These are phyloP conservation scores for Penicillium sp. DNA, from an alignment of 2,329 filamentous ascomycete genomes.

Conservation along the genomic window DNA sequence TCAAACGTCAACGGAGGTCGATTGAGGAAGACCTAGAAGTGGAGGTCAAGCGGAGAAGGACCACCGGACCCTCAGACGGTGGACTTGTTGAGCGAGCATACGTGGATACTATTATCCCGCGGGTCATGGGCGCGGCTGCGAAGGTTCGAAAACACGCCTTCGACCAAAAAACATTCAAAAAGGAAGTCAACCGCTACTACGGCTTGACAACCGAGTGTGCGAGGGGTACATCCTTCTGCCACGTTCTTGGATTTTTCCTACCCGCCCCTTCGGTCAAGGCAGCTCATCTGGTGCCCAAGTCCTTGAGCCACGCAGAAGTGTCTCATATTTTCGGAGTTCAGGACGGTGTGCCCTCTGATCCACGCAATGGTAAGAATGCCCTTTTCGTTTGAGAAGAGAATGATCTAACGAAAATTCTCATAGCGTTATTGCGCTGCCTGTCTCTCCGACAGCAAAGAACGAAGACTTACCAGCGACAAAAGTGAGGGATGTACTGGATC, in stretches of 20 bases:
- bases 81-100: conserved; percentile 7
- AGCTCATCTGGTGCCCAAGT: conserved; percentile 21
- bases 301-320: conserved; percentile 12
- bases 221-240: conserved; percentile 1
- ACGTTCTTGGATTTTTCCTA: conserved; percentile 4
- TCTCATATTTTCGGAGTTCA: conserved; percentile 19
- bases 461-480: too few relatives aligned
- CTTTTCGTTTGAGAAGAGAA: too few relatives aligned
- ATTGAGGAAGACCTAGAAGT: conserved; percentile 6
- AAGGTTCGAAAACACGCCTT: neutral
- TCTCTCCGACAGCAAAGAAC: too few relatives aligned
- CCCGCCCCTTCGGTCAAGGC: conserved; percentile 9
- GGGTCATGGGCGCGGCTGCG: conserved; percentile 1
- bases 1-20: conserved; percentile 6
- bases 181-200: conserved; percentile 4
- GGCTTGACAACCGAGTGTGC: neutral
- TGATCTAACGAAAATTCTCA: too few relatives aligned
- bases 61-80: neutral
- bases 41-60: conserved; percentile 1
- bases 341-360: conserved; percentile 10
- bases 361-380: conserved; percentile 20
- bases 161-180: conserved; percentile 5
- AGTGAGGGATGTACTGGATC: too few relatives aligned
- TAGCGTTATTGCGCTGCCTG: too few relatives aligned
- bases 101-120: conserved; percentile 1